These are phyloP conservation scores for Scleroderma citrinum DNA, from an alignment of 768 basidiomycete genomes.

Conservation along the genomic window DNA sequence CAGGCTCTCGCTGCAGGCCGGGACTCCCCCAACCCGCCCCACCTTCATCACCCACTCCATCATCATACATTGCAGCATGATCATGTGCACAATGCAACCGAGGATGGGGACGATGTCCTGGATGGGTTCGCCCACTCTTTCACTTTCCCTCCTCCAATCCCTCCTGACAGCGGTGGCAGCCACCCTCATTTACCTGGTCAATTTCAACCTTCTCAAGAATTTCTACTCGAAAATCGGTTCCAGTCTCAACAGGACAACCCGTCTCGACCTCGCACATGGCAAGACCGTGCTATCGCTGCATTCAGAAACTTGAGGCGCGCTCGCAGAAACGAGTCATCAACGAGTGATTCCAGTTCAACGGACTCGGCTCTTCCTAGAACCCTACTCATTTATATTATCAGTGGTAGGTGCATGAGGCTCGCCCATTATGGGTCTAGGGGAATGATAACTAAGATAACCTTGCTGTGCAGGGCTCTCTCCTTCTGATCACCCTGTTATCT, in stretches of 20 bases:
- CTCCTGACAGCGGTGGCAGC: slow-evolving; percentile 13
- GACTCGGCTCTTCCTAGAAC: slow-evolving; percentile 47
- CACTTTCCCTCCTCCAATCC: slow-evolving; percentile 7
- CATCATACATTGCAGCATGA: no score
- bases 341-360: neutral
- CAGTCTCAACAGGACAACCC: slow-evolving; percentile 3
- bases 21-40: slow-evolving; percentile 20
- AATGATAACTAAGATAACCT: slow-evolving; percentile 4
- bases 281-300: slow-evolving; percentile 56
- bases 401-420: slow-evolving; percentile 40
- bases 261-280: slow-evolving; percentile 44
- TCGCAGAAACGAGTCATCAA: slow-evolving; percentile 11
- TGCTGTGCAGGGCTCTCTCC: slow-evolving; percentile 75
- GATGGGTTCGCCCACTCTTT: slow-evolving; percentile 22
- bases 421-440: neutral
- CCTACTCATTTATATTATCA: slow-evolving; percentile 88
- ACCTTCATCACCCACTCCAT: slow-evolving; percentile 1
- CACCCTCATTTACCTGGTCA: slow-evolving; percentile 4
- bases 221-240: neutral
- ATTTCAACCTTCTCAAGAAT: slow-evolving; percentile 9
- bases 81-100: slow-evolving; percentile 10
- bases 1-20: slow-evolving; percentile 60
- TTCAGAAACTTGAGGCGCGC: slow-evolving; percentile 49
- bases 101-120: slow-evolving; percentile 21
- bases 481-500: slow-evolving; percentile 81